phyloP scores from a whole-genome alignment of 306 rosid species.

The Malus asiatica region DNA sequence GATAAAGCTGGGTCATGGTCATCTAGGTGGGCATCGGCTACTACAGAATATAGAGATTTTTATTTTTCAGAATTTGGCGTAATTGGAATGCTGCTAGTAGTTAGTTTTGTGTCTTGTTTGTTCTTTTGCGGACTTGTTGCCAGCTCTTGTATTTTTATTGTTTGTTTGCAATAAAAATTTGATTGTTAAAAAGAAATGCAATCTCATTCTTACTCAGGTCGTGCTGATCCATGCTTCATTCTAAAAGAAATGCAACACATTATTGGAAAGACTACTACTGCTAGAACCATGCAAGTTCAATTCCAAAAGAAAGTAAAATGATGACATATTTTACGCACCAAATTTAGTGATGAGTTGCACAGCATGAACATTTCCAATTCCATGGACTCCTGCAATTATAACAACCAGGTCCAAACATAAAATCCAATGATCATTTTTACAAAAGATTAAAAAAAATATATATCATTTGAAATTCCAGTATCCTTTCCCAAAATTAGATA shows the following conservation, averaged over 20 bases:
- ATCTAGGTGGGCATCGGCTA: too few species aligned
- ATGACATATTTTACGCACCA: slow-evolving; percentile 36
- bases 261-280: background rate
- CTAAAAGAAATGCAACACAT: too few species aligned
- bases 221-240: background rate
- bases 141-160: too few species aligned
- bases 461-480: background rate
- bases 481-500: background rate
- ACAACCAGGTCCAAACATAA: slow-evolving; percentile 7
- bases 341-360: slow-evolving; percentile 68
- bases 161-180: too few species aligned
- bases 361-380: slow-evolving; percentile 89
- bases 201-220: background rate
- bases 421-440: background rate
- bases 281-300: background rate
- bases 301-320: background rate
- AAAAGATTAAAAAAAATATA: background rate
- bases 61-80: too few species aligned
- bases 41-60: too few species aligned
- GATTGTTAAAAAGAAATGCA: background rate
- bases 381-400: slow-evolving; percentile 69
- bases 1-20: too few species aligned
- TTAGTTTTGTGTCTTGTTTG: too few species aligned
- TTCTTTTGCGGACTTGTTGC: too few species aligned
- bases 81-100: too few species aligned